Evolutionary conservation across 495 filamentous ascomycete species (phyloP).

Genomic region (Achaetomiella virescens): DNA sequence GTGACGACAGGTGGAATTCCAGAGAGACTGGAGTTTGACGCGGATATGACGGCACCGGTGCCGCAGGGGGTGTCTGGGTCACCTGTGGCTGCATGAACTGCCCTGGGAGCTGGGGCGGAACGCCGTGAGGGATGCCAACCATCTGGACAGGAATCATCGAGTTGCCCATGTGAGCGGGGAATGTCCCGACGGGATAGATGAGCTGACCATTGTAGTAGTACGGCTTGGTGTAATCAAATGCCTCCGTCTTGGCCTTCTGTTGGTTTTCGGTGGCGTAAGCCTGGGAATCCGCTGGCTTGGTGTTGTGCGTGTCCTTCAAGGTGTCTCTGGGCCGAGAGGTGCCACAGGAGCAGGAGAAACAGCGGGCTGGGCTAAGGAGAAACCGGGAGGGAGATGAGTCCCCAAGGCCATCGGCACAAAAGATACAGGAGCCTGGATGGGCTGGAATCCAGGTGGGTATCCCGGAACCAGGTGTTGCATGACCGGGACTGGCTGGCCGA

Average conservation of each 20-base stretch:
- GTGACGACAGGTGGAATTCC: constrained; percentile 4
- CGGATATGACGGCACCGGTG: constrained; percentile 11
- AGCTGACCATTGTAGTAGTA: constrained; percentile 45
- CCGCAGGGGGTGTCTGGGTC: constrained; percentile 15
- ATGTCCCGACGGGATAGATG: constrained; percentile 36
- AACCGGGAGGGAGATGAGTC: constrained; percentile 20
- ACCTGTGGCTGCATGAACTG: constrained; percentile 21
- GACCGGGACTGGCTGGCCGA: constrained; percentile 17
- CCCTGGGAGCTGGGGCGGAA: constrained; percentile 6
- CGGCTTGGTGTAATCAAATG: constrained; percentile 41
- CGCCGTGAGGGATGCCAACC: constrained; percentile 19
- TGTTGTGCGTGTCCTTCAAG: constrained; percentile 25
- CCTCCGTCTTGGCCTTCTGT: constrained; percentile 36
- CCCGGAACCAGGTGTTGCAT: constrained; percentile 22
- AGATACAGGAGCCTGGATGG: constrained; percentile 24
- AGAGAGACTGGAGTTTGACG: constrained; percentile 3
- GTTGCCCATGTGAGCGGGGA: constrained; percentile 15
- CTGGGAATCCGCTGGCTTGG: constrained; percentile 21
- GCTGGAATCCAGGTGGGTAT: constrained; percentile 26
- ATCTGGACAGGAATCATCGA: constrained; percentile 21
- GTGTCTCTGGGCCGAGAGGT: constrained; percentile 1
- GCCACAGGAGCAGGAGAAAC: constrained; percentile 6
- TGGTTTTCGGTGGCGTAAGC: constrained; percentile 28
- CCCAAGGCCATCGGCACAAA: constrained; percentile 30
- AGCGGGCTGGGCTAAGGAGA: constrained; percentile 17